Conservation (phyloP, 352 stramenopile genomes). For the Pythium rishiriense region DNA sequence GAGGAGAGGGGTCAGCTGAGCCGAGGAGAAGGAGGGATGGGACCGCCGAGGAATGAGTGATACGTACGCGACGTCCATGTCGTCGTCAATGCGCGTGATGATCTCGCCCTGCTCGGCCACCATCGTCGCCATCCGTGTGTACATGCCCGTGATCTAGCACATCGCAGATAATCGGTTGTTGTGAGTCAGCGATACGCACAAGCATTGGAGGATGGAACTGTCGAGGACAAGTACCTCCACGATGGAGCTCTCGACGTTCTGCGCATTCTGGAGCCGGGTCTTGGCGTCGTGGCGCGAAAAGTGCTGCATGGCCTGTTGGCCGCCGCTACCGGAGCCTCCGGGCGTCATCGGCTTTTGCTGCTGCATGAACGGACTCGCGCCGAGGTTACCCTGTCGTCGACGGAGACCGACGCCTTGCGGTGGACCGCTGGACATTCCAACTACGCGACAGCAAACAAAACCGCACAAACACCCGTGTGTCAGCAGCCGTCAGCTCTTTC, state of each 20-base stretch:
- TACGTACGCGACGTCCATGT: conserved; percentile 87
- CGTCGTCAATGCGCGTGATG: conserved; percentile 81
- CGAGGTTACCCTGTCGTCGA: conserved; percentile 58
- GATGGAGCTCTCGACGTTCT: conserved; percentile 83
- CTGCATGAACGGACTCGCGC: conserved; percentile 75
- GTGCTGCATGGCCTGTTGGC: conserved; percentile 63
- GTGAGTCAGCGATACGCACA: no score
- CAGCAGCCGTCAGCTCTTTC: background rate
- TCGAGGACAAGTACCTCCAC: no score
- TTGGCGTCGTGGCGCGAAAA: conserved; percentile 69
- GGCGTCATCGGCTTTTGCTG: conserved; percentile 44
- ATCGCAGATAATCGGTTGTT: background rate
- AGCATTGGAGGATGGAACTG: no score
- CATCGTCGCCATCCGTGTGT: conserved; percentile 84
- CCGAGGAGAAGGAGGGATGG: no score
- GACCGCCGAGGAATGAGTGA: background rate
- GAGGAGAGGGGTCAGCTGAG: background rate
- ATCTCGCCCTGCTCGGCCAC: conserved; percentile 79
- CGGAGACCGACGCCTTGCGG: conserved; percentile 42
- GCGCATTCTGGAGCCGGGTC: conserved; percentile 70
- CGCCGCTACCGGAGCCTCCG: conserved; percentile 6
- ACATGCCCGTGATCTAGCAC: conserved; percentile 83
- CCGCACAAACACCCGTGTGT: background rate
- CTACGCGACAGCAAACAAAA: background rate
- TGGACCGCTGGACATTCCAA: conserved; percentile 4